These are phyloP conservation scores for Verbascum thapsus DNA, from an alignment of 257 asterid genomes.

Conservation along the genomic window DNA sequence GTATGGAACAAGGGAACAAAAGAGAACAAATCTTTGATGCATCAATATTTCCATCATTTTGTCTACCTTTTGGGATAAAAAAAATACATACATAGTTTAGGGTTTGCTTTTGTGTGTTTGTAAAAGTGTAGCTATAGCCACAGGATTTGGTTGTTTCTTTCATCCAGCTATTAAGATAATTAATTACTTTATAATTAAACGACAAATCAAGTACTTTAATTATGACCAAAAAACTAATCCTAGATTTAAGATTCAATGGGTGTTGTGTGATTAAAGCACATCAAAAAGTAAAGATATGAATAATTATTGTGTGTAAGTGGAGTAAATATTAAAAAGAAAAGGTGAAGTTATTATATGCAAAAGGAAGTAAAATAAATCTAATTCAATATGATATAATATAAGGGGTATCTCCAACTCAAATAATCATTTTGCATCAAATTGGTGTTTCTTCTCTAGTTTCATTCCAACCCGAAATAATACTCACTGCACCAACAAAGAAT, in stretches of 20 bases:
- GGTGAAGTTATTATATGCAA: no score
- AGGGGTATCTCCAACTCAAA: no score
- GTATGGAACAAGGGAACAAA: no score
- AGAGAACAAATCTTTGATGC: neutral
- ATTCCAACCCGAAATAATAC: no score
- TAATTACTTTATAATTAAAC: neutral
- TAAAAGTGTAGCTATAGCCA: neutral
- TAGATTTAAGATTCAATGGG: neutral
- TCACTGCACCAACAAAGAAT: no score
- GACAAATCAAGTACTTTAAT: neutral
- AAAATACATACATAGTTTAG: neutral
- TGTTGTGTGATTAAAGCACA: conserved; percentile 15
- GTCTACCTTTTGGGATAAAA: neutral
- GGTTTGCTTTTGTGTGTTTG: neutral
- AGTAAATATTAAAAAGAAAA: neutral
- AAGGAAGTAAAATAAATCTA: no score
- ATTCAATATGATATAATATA: no score
- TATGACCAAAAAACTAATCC: neutral
- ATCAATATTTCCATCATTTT: neutral
- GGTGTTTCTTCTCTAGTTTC: no score
- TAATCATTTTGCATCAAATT: no score
- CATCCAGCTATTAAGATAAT: conserved; percentile 6
- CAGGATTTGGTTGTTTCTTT: conserved; percentile 5
- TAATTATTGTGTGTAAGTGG: neutral
- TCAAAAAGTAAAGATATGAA: neutral